Evolutionary conservation across 2,329 filamentous ascomycete species (phyloP).

Genomic region (Alternaria angustiovoidea): DNA sequence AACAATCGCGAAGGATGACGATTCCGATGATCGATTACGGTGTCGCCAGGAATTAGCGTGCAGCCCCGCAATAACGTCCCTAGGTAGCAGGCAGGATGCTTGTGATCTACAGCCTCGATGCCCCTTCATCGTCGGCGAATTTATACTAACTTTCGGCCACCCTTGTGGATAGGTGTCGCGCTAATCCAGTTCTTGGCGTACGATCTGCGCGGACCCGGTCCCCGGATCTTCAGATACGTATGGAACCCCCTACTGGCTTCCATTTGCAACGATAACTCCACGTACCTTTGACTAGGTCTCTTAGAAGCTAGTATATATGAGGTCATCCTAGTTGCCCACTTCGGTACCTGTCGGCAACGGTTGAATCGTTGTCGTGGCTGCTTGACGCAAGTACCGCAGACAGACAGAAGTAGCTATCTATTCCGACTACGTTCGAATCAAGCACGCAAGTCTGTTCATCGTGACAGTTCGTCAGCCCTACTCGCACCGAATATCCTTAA

Average conservation of each 20-base stretch:
- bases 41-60: background rate
- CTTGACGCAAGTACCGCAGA: background rate
- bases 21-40: background rate
- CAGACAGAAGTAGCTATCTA: background rate
- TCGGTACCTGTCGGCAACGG: background rate
- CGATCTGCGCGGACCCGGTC: background rate
- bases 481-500: background rate
- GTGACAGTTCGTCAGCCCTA: background rate
- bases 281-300: fast-evolving
- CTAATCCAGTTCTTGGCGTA: background rate
- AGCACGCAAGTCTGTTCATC: background rate
- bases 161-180: background rate
- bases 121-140: background rate
- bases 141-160: background rate
- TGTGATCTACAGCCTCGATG: no score
- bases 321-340: no score
- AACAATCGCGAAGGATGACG: background rate
- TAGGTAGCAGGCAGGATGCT: no score
- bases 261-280: no score
- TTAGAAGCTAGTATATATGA: no score
- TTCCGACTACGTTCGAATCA: background rate
- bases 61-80: background rate
- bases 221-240: background rate
- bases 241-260: background rate
- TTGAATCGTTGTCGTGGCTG: background rate